Conservation (phyloP, 495 filamentous ascomycete genomes). For the Aspergillus bertholletiae region DNA sequence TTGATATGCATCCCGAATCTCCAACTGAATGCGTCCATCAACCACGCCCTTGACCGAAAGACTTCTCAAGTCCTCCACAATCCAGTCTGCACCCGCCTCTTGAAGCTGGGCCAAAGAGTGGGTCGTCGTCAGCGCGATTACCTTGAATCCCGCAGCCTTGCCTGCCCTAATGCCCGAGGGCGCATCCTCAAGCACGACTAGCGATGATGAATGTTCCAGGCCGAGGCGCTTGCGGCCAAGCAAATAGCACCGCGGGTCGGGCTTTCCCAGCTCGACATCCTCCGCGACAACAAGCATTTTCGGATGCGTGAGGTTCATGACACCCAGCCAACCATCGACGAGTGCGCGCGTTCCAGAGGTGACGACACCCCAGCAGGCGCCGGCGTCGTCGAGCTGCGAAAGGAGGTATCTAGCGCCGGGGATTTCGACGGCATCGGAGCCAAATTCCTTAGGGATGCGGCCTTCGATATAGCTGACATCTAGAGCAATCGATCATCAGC, state of each 20-base stretch:
- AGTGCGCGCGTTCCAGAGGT: slow-evolving; percentile 83
- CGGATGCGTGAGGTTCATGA: slow-evolving; percentile 71
- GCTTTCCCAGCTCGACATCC: slow-evolving; percentile 83
- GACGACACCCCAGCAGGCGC: slow-evolving; percentile 83
- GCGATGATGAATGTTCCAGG: slow-evolving; percentile 46
- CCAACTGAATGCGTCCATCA: slow-evolving; percentile 53
- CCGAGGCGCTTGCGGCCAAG: slow-evolving; percentile 65
- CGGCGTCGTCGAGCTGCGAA: slow-evolving; percentile 49
- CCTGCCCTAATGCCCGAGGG: slow-evolving; percentile 88
- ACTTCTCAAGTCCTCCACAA: slow-evolving; percentile 75
- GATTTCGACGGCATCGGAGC: slow-evolving; percentile 76
- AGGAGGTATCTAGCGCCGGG: slow-evolving; percentile 63
- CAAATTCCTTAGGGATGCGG: slow-evolving; percentile 70
- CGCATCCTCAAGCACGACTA: slow-evolving; percentile 88
- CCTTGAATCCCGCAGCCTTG: slow-evolving; percentile 84
- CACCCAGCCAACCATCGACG: slow-evolving; percentile 80
- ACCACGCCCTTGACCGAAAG: slow-evolving; percentile 55
- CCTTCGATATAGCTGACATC: slow-evolving; percentile 79
- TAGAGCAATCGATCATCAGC: slow-evolving; percentile 29
- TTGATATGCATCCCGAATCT: slow-evolving; percentile 45
- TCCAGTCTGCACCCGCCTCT: slow-evolving; percentile 79
- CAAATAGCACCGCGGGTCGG: slow-evolving; percentile 75
- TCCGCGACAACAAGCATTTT: slow-evolving; percentile 77
- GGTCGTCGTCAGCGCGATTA: slow-evolving; percentile 82
- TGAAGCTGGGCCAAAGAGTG: slow-evolving; percentile 69